Evolutionary conservation across 345 rosid species (phyloP), one percentile per base, ranked within the genome.

Genomic region (Citrus trifoliata): DNA sequence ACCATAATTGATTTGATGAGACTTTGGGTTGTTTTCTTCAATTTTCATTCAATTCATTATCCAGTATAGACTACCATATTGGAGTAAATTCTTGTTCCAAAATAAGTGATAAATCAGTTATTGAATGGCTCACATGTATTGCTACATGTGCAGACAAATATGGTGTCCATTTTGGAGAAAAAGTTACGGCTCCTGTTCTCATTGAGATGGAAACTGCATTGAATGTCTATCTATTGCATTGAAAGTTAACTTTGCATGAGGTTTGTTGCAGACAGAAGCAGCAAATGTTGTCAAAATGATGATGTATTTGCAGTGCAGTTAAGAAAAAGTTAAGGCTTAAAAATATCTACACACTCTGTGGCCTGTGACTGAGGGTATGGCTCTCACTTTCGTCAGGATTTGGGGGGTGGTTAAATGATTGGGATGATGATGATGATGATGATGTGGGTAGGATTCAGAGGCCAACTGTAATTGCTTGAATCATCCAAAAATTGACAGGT

Each of bases 371-470:
- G 8, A n/a, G 8, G 10, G 10, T 22, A 21, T 28, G 38, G 14
- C 58, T 25, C 77, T 74, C 77, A 21, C 69, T 74, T 74, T 74
- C 77, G 10, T 62, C 4, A 21, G 38, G 59, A 38, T 62, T 62
- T 18, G 21, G 51, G 51, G 22, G 16, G 10, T 24, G 21, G 32
- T 25, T 61, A 40, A 62, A 74, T 74, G 69, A 75, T 75, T 75
- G 59, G 70, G 48, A 63, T 28, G 30, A 59, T 73, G 76, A 73
- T 73, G 76, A 73, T 73, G 76, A 40, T 73, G 76, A n/a, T 27
- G 51, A 46, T 46, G 18, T 46, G 51, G 16, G 51, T 13, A 46
- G 51, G 51, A 46, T 46, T 46, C 51, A 4, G 19, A 51, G 58
- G 27, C 10, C 8, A 28, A 27, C 78, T 75, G 64, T 46, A 46